These are phyloP conservation scores for Aureobasidium sp. DNA, from an alignment of 2,329 filamentous ascomycete species.

Conservation along the genomic window DNA sequence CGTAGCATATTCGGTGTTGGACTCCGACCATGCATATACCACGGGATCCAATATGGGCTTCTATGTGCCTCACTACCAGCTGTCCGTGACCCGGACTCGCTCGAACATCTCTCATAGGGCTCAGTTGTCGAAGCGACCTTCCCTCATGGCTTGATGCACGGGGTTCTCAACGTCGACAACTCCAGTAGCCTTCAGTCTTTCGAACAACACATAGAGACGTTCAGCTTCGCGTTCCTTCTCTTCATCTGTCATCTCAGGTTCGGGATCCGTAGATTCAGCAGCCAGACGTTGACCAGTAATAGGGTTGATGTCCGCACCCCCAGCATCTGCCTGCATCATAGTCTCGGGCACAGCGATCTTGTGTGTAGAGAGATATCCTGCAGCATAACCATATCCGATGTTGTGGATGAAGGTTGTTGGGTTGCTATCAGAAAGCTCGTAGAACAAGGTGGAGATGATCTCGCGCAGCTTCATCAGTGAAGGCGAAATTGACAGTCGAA, in stretches of 20 bases:
- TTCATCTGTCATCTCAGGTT: constrained; percentile 77
- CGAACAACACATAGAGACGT: constrained; percentile 80
- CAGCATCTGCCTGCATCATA: constrained; percentile 47
- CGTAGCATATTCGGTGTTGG: no score
- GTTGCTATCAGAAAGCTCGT: constrained; percentile 76
- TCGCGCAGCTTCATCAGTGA: constrained; percentile 64
- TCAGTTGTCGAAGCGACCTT: constrained; percentile 61
- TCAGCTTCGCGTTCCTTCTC: constrained; percentile 92
- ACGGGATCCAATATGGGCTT: no score
- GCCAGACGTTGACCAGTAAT: constrained; percentile 68
- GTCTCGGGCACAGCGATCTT: constrained; percentile 68
- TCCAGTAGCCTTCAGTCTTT: constrained; percentile 66
- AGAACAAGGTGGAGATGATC: constrained; percentile 69
- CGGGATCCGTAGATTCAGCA: constrained; percentile 34
- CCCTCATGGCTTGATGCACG: constrained; percentile 57
- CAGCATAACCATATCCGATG: constrained; percentile 89
- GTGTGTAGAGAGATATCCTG: constrained; percentile 79
- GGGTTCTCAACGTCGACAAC: constrained; percentile 73
- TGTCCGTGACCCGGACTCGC: no score
- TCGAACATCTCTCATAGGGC: no score
- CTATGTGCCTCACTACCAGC: no score
- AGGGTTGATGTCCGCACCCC: constrained; percentile 54
- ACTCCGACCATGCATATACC: no score
- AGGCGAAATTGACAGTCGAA: constrained; percentile 69
- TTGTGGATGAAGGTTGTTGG: constrained; percentile 75